Evolutionary conservation across 768 basidiomycete species (phyloP).

Genomic region (Saitozyma sp.): DNA sequence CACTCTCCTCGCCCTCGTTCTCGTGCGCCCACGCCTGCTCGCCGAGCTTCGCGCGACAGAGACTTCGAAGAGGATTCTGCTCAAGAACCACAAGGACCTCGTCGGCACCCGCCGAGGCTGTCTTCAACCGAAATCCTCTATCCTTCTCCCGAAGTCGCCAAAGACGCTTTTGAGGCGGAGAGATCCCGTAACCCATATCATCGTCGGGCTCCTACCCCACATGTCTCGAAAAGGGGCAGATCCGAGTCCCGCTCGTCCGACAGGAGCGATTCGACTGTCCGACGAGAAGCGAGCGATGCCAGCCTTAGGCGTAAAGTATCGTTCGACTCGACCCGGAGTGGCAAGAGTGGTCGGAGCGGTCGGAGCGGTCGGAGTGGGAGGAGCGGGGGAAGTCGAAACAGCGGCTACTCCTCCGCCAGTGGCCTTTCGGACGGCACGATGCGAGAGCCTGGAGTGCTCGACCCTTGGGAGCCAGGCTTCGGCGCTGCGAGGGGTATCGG

Average conservation of each 20-base stretch:
- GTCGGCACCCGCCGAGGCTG: slow-evolving; percentile 3
- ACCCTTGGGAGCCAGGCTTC: slow-evolving; percentile 31
- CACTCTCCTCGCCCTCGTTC: too few species aligned
- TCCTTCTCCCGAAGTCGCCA: slow-evolving; percentile 32
- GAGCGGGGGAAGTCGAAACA: slow-evolving; percentile 4
- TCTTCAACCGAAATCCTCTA: slow-evolving; percentile 32
- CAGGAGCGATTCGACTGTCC: slow-evolving; percentile 2
- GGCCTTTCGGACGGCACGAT: background rate
- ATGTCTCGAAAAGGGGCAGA: slow-evolving; percentile 11
- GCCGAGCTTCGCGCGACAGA: too few species aligned
- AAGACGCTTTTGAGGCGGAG: slow-evolving; percentile 30
- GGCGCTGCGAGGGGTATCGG: slow-evolving; percentile 30
- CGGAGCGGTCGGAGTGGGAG: background rate
- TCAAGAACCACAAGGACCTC: too few species aligned
- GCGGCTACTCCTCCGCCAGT: slow-evolving; percentile 3
- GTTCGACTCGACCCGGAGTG: slow-evolving; percentile 20
- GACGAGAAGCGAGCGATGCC: slow-evolving; percentile 5
- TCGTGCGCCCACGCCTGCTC: too few species aligned
- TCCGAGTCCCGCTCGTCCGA: background rate
- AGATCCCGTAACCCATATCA: slow-evolving; percentile 17
- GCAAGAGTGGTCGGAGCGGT: background rate
- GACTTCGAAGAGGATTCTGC: too few species aligned
- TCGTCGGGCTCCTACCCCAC: slow-evolving; percentile 37
- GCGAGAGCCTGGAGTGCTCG: slow-evolving; percentile 7
- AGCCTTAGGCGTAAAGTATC: slow-evolving; percentile 32